Percentiles rank a stretch among this genome's conserved stretches.
phyloP scores from a whole-genome alignment of 805 yeast species.

The Komagataella phaffii region DNA sequence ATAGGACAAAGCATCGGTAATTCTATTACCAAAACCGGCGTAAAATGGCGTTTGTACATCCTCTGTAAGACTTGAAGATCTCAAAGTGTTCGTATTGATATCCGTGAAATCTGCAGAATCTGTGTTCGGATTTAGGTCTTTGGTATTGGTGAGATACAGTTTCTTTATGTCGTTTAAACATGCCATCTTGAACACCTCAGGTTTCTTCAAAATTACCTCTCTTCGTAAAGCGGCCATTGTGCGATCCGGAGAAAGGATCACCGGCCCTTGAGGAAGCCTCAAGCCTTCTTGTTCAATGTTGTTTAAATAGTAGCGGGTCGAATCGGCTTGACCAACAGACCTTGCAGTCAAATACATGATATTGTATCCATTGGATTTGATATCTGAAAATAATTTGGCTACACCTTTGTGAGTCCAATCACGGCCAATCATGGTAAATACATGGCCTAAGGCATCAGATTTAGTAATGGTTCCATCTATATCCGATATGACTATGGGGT shows the following conservation, averaged over 20 bases:
- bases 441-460: conserved; percentile 95
- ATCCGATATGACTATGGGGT: conserved; percentile 91
- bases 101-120: conserved; percentile 8
- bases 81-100: conserved; percentile 7
- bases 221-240: conserved; percentile 90
- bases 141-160: conserved; percentile 26
- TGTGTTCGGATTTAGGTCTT: not conserved
- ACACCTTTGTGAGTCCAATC: conserved; percentile 99
- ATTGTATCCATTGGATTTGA: conserved; percentile 77
- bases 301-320: conserved; percentile 70
- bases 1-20: conserved; percentile 92
- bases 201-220: conserved; percentile 87
- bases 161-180: conserved; percentile 78
- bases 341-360: conserved; percentile 90
- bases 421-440: conserved; percentile 80
- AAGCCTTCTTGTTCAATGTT: conserved; percentile 69
- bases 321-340: conserved; percentile 90
- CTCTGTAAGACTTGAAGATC: conserved; percentile 9
- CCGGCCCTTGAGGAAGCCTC: conserved; percentile 80
- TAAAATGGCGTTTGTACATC: conserved; percentile 70
- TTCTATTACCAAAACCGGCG: conserved; percentile 95
- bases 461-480: conserved; percentile 97
- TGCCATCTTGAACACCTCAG: conserved; percentile 98
- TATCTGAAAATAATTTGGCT: conserved; percentile 83
- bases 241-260: conserved; percentile 87